Conservation (phyloP, 169 alveolate species). For the Babesia ovata region DNA sequence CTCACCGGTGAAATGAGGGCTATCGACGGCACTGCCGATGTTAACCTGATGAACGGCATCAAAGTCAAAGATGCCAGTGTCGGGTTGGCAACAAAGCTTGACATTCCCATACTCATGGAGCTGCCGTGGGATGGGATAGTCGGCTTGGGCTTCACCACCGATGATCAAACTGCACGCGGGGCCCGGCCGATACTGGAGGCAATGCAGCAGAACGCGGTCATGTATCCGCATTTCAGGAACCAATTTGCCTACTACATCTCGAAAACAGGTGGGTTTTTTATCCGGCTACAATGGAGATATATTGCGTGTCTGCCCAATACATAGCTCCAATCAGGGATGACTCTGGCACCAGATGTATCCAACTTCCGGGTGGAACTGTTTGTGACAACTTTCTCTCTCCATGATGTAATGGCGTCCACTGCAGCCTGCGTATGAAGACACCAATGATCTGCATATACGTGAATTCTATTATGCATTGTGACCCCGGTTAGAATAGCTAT, state of each 20-base stretch:
- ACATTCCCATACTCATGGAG: constrained; percentile 47
- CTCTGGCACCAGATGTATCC: no score
- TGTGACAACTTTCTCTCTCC: no score
- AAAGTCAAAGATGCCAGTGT: constrained; percentile 47
- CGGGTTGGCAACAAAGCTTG: constrained; percentile 62
- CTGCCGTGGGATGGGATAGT: constrained; percentile 77
- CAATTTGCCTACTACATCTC: constrained; percentile 66
- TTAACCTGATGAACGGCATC: constrained; percentile 46
- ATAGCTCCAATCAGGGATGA: no score
- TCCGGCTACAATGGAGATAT: no score
- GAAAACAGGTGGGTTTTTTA: constrained; percentile 28
- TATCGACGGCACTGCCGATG: constrained; percentile 58
- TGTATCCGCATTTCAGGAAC: constrained; percentile 50
- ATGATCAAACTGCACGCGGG: constrained; percentile 71
- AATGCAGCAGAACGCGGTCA: constrained; percentile 20
- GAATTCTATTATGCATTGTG: no score
- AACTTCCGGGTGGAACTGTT: no score
- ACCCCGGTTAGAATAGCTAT: no score
- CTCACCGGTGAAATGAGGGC: constrained; percentile 63
- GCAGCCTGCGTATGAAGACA: no score
- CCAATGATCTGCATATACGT: no score
- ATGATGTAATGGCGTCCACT: no score
- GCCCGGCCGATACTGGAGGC: constrained; percentile 68
- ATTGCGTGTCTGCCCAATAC: no score
- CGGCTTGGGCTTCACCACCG: constrained; percentile 77